phyloP scores from a whole-genome alignment of 495 filamentous ascomycete genomes.

The Tetracladium setigerum region DNA sequence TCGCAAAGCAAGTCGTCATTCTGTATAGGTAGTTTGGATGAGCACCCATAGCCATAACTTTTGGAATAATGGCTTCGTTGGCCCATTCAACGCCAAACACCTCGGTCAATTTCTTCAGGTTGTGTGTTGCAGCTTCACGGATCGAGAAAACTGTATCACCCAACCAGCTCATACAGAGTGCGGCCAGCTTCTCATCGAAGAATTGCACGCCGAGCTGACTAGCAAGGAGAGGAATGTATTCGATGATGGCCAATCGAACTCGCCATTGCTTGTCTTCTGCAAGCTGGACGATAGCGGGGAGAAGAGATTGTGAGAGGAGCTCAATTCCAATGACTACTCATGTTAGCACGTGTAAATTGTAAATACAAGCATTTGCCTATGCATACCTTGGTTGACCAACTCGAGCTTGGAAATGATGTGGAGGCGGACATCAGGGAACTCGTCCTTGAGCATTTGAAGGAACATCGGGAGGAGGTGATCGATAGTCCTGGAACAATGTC shows the following conservation, averaged over 20 bases:
- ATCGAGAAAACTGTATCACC: constrained; percentile 99
- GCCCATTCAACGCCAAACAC: constrained; percentile 98
- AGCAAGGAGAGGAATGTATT: constrained; percentile 95
- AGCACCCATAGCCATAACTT: constrained; percentile 95
- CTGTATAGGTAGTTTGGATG: constrained; percentile 98
- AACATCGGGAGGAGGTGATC: constrained; percentile 98
- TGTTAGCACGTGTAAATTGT: constrained; percentile 11
- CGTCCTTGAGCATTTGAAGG: constrained; percentile 97
- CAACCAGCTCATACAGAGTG: constrained; percentile 98
- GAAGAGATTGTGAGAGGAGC: constrained; percentile 87
- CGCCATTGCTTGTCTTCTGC: constrained; percentile 99
- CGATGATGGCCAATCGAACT: constrained; percentile 94
- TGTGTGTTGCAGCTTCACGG: constrained; percentile 91
- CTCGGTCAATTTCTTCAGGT: constrained; percentile 95
- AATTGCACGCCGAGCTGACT: constrained; percentile 95
- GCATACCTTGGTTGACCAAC: constrained; percentile 86
- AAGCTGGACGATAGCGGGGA: constrained; percentile 95
- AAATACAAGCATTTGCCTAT: background rate
- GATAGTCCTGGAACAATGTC: constrained; percentile 53
- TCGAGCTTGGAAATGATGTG: constrained; percentile 99
- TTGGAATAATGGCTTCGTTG: constrained; percentile 93
- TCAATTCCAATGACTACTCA: constrained; percentile 89
- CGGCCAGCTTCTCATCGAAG: constrained; percentile 94
- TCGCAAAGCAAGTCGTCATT: constrained; percentile 98
- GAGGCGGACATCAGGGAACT: constrained; percentile 93